Conservation (phyloP, 352 stramenopile genomes). For the Globisporangium cylindrosporum region DNA sequence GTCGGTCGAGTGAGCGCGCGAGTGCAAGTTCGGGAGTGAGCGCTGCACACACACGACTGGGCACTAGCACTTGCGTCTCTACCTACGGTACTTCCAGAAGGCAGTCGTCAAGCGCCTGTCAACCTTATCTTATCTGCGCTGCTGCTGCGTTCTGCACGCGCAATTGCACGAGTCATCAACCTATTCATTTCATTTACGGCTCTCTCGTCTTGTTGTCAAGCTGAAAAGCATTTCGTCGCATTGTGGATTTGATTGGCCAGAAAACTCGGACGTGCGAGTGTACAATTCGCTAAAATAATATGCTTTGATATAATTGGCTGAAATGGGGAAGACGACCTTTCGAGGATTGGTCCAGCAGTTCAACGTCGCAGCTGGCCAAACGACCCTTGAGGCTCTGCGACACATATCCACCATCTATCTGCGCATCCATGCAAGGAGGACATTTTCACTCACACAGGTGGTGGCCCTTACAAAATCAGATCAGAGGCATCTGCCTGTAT, state of each 20-base stretch:
- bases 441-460: no score
- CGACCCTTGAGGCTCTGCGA: neutral
- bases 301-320: neutral
- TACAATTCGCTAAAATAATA: neutral
- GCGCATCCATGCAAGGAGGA: neutral
- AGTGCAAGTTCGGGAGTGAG: conserved; percentile 15
- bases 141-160: neutral
- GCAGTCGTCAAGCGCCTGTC: neutral
- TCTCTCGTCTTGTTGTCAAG: neutral
- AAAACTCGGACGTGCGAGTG: neutral
- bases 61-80: neutral
- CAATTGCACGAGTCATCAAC: neutral
- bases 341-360: neutral
- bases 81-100: neutral
- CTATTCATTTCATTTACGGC: neutral
- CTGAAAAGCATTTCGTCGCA: neutral
- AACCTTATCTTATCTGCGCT: neutral
- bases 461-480: no score
- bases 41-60: neutral
- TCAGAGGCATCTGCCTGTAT: neutral
- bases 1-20: neutral
- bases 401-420: neutral
- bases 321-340: conserved; percentile 9
- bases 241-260: neutral
- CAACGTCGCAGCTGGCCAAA: neutral